Conservation (phyloP, 768 basidiomycete genomes). For the Suillus ampliporus region DNA sequence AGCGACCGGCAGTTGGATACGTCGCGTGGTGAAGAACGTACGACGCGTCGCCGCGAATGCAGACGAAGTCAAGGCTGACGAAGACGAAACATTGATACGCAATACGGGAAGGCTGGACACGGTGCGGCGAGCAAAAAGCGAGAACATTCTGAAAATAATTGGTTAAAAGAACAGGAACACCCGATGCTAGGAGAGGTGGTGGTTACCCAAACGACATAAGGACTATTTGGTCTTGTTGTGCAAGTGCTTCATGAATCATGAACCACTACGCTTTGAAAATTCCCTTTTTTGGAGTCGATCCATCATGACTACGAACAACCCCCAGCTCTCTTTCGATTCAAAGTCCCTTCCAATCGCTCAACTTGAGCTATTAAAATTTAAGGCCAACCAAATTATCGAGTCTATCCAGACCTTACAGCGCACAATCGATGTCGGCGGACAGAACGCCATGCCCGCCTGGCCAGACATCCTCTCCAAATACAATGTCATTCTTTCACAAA, state of each 20-base stretch:
- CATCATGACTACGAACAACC: constrained; percentile 13
- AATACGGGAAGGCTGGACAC: not conserved
- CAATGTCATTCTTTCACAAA: constrained; percentile 83
- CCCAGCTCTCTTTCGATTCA: constrained; percentile 31
- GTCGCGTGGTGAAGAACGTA: constrained; percentile 30
- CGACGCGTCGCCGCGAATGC: constrained; percentile 27
- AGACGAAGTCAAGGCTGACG: constrained; percentile 1
- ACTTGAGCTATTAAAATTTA: constrained; percentile 79
- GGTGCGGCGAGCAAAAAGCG: constrained; percentile 21
- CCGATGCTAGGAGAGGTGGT: not conserved
- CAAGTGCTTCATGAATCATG: constrained; percentile 11
- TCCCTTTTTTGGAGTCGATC: constrained; percentile 5
- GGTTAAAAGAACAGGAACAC: constrained; percentile 2
- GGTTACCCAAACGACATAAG: not conserved
- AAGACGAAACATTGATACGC: constrained; percentile 6
- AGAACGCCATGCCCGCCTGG: constrained; percentile 76
- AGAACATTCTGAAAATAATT: constrained; percentile 17
- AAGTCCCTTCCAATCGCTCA: constrained; percentile 64
- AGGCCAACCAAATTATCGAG: constrained; percentile 79
- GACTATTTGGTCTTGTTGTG: constrained; percentile 11
- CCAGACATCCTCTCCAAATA: constrained; percentile 88
- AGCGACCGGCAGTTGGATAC: constrained; percentile 18
- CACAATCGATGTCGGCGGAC: constrained; percentile 63
- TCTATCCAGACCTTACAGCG: constrained; percentile 69
- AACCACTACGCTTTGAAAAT: constrained; percentile 5